Base-by-base conservation (phyloP, 352 stramenopile species). In the Phytophthora quininea region DNA sequence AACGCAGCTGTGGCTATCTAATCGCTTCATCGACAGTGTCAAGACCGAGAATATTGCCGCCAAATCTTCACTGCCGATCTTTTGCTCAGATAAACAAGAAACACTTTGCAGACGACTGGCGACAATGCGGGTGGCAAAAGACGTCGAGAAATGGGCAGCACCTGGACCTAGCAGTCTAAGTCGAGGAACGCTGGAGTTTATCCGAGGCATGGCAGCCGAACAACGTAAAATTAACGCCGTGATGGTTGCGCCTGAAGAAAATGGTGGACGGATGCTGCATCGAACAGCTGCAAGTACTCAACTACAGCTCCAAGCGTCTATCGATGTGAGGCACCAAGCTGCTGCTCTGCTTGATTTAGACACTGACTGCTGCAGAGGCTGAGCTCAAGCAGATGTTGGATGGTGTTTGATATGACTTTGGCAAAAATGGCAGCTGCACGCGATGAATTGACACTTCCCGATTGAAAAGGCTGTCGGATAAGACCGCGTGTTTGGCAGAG, bases 31-130 rank as follows among this genome's bases (percentile, higher is more conserved):
- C 14, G 2, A 27, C 9, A 7, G 43, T 49, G 11, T n/a, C 43
- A 8, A 24, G 19, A 24, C 19, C 19, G 19, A 24, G 19, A n/a
- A 49, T 10, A 30, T 29, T 1, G 33, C 31, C 29, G 10, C 38
- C 11, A 42, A 46, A 14, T 43, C 27, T 37, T 12, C 14, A 43
- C 29, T 10, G 11, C 43, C 43, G 6, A 32, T 58, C 1, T 83
- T 83, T 15, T 79, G 57, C 33, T 69, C 59, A 2, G 62, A 71
- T 9, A 81, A 80, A 42, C 43, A 59, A 15, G 54, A 69, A 12
- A 51, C 63, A 37, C 29, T 83, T 7, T 55, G 64, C 33, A 56
- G 75, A 29, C 45, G 64, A 43, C 53, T 83, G 15, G 69, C 72
- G 3, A 79, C 72, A 11, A 48, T 48, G 11, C 59, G 57, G 27